Evolutionary conservation across 75 land plant genomes (phyloP), one percentile per base, ranked within the genome.

Genomic region (Selaginella moellendorffii): DNA sequence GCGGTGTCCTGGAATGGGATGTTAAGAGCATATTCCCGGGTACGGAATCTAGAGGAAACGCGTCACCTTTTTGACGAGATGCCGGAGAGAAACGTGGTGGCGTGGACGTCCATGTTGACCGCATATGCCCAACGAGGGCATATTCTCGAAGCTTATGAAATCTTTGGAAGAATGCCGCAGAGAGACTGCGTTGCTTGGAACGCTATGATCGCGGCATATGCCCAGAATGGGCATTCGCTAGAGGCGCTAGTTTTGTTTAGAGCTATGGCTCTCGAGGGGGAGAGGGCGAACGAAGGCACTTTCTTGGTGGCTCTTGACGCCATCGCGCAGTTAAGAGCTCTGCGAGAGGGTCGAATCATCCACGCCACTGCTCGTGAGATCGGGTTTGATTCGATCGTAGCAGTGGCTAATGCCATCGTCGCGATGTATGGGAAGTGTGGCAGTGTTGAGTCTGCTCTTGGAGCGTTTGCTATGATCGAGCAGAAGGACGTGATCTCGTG

Each of bases 71-170:
- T 66, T 28, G 30, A 56, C 1, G 30, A 66, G 23, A 66, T 66
- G 68, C 63, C 68, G 9, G 68, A 24, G 1, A 26, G 68, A 28
- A 74, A 74, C 54, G 72, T 59, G 28, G 61, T 74, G 21, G 17
- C 64, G 1, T 74, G 76, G 76, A 74, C 52, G 54, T 53, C 67
- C 54, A 74, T 69, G 66, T 64, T 74, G 21, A 69, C 36, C 17
- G 76, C 62, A n/a, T 64, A 24, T 46, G 24, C 66, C 8, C 54
- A 65, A 24, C 30, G 24, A 26, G 63, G 66, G 22, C 19, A 53
- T 19, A 1, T 65, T 22, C 56, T 26, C 5, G 26, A 53, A 0
- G 66, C 66, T 1, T 10, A 23, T 9, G n/a, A 36, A 14, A 25
- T 46, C 28, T 65, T 65, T 65, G 62, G 24, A 0, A 25, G 20